phyloP scores from a whole-genome alignment of 768 basidiomycete genomes.

The Polyporus arcularius region DNA sequence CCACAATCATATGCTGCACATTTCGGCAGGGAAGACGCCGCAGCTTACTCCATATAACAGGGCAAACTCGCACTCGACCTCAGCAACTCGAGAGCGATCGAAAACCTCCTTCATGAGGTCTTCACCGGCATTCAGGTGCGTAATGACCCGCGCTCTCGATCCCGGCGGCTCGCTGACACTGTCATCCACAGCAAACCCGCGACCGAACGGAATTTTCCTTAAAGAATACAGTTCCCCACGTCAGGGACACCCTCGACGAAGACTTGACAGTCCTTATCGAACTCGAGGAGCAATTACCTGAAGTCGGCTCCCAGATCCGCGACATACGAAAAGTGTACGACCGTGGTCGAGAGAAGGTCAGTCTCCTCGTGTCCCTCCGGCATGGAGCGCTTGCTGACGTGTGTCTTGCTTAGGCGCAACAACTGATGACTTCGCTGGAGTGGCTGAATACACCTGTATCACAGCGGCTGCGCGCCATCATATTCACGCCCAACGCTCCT shows the following conservation, averaged over 20 bases:
- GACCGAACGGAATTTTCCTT: slow-evolving; percentile 62
- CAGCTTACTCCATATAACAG: slow-evolving; percentile 35
- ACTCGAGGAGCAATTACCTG: slow-evolving; percentile 61
- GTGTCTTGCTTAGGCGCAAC: slow-evolving; percentile 50
- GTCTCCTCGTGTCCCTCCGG: slow-evolving; percentile 9
- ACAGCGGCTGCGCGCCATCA: slow-evolving; percentile 70
- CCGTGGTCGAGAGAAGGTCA: slow-evolving; percentile 67
- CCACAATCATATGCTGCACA: slow-evolving; percentile 13
- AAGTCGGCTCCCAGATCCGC: slow-evolving; percentile 58
- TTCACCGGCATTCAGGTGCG: slow-evolving; percentile 60
- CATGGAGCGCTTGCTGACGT: not conserved
- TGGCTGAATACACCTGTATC: slow-evolving; percentile 83
- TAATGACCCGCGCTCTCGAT: not conserved
- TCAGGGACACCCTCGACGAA: slow-evolving; percentile 59
- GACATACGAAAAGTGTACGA: slow-evolving; percentile 70
- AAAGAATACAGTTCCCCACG: slow-evolving; percentile 60
- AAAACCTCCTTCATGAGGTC: slow-evolving; percentile 67
- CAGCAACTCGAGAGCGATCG: slow-evolving; percentile 74
- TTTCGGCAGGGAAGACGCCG: not conserved
- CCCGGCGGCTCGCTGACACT: not conserved
- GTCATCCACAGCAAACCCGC: slow-evolving; percentile 49
- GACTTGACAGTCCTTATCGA: slow-evolving; percentile 59
- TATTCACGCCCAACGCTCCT: slow-evolving; percentile 72
- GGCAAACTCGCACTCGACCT: slow-evolving; percentile 67
- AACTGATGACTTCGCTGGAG: slow-evolving; percentile 61